Conservation (phyloP, 257 asterid species). For the Solanum chiquidenum region DNA sequence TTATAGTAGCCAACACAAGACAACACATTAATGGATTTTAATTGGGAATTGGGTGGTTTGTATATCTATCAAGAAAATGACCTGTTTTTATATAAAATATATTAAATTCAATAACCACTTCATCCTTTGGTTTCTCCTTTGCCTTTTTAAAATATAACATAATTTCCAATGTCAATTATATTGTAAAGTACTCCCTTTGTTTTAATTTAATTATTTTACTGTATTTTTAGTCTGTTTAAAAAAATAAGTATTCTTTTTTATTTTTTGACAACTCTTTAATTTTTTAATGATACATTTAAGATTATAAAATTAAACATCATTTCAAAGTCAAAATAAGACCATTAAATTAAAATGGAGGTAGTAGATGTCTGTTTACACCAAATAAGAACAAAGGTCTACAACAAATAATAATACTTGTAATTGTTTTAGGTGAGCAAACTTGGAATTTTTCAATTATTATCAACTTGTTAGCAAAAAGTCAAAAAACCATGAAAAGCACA, state of each 20-base stretch:
- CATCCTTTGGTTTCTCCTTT: not conserved
- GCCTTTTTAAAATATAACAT: not conserved
- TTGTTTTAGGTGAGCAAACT: conserved; percentile 4
- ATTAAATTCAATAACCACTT: not conserved
- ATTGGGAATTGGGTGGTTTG: not conserved
- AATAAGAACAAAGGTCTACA: not conserved
- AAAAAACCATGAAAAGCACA: not conserved
- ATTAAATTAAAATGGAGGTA: not conserved
- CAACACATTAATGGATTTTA: not conserved
- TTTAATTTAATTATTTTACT: not conserved
- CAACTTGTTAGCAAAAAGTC: not conserved
- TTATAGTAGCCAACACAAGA: not conserved
- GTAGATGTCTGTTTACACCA: not conserved
- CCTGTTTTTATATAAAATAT: not conserved
- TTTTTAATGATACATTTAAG: not conserved
- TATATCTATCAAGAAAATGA: not conserved
- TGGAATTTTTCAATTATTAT: not conserved
- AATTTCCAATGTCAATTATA: not conserved
- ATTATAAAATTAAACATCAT: too few relatives aligned
- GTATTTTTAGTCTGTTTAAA: too few relatives aligned
- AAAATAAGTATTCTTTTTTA: too few relatives aligned
- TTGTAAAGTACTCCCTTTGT: not conserved
- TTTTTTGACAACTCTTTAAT: not conserved
- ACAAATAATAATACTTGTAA: not conserved
- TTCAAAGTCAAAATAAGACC: not conserved